A percentile compares a stretch with the other conserved stretches of the same genome.
These are phyloP conservation scores for Penicillium daleae DNA, from an alignment of 495 filamentous ascomycete species.

Conservation along the genomic window DNA sequence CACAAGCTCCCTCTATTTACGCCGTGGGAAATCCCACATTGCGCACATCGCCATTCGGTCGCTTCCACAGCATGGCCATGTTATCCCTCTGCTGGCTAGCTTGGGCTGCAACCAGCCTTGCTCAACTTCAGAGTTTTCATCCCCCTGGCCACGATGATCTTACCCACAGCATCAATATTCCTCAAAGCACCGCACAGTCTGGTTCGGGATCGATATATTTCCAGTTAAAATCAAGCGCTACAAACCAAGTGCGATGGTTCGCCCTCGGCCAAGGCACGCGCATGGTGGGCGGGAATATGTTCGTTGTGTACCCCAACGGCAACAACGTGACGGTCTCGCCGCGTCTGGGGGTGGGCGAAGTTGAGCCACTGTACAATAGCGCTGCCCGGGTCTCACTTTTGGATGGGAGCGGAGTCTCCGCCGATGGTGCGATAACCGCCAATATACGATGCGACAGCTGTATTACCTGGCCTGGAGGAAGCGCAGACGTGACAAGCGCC, in stretches of 20 bases:
- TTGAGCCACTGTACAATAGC: conserved; percentile 56
- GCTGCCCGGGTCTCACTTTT: conserved; percentile 59
- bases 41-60: neutral
- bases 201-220: conserved; percentile 56
- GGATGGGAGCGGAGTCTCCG: conserved; percentile 62
- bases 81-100: conserved; percentile 3
- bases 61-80: neutral
- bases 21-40: neutral
- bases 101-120: conserved; percentile 7
- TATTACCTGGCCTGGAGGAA: conserved; percentile 54
- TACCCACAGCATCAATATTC: conserved; percentile 38
- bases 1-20: neutral
- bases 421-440: conserved; percentile 58
- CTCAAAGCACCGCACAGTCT: conserved; percentile 31
- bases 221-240: conserved; percentile 66
- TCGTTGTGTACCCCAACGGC: conserved; percentile 61
- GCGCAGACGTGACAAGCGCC: conserved; percentile 46
- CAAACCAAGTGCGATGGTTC: conserved; percentile 62
- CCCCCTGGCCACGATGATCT: conserved; percentile 29
- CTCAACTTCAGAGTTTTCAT: conserved; percentile 33
- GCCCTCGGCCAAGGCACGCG: conserved; percentile 62
- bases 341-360: conserved; percentile 55
- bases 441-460: conserved; percentile 66
- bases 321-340: conserved; percentile 68
- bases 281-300: conserved; percentile 72